Conservation (phyloP, 208 protist genomes). For the Naegleria lovaniensis region DNA sequence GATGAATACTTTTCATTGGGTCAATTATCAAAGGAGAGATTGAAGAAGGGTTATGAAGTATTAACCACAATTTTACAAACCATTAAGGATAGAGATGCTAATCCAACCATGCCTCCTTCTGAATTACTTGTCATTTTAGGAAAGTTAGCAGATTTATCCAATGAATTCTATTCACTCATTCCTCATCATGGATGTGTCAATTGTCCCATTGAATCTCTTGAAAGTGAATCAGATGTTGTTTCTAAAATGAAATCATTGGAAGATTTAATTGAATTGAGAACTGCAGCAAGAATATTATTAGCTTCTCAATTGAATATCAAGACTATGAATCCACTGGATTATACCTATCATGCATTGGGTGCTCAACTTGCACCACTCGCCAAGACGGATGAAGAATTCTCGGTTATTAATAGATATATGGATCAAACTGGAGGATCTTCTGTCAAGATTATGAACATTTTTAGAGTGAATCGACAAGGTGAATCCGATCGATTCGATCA, state of each 20-base stretch:
- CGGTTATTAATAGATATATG: constrained; percentile 35
- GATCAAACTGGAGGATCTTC: constrained; percentile 28
- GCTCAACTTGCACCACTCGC: not conserved
- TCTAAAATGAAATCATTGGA: not conserved
- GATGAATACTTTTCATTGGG: not conserved
- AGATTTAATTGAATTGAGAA: constrained; percentile 24
- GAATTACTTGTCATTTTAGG: not conserved
- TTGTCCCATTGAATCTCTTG: not conserved
- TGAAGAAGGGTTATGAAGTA: not conserved
- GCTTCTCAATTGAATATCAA: not conserved
- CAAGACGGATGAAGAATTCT: not conserved
- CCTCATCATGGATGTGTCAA: not conserved
- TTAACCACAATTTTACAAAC: not conserved
- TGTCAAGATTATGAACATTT: constrained; percentile 31
- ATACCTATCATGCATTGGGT: constrained; percentile 28
- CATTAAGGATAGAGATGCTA: not conserved
- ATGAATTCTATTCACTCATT: constrained; percentile 20
- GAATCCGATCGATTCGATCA: not conserved
- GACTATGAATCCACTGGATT: constrained; percentile 33
- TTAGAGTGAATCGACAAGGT: constrained; percentile 34
- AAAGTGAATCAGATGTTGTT: not conserved
- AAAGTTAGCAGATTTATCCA: not conserved
- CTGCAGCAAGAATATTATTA: constrained; percentile 23
- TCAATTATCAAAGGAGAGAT: not conserved
- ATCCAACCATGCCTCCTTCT: not conserved